A percentile compares a stretch with the other conserved stretches of the same genome.
Evolutionary conservation across 805 yeast genomes (phyloP).

Genomic region (Ogataea thermomethanolica): DNA sequence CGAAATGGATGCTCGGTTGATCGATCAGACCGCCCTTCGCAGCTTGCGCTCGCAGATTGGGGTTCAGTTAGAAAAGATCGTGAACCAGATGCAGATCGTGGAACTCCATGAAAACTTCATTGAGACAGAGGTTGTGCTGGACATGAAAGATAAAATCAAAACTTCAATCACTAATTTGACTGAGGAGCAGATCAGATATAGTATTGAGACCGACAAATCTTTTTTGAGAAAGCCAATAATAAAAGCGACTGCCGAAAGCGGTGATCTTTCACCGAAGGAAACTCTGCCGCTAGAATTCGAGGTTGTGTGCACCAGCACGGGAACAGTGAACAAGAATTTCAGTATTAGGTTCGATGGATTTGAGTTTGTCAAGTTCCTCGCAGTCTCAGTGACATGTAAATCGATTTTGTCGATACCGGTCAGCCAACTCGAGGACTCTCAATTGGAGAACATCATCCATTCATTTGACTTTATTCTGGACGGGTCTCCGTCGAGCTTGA

Average conservation of each 20-base stretch:
- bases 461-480: conserved; percentile 23
- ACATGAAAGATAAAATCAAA: conserved; percentile 30
- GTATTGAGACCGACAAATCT: conserved; percentile 32
- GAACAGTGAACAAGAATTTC: conserved; percentile 16
- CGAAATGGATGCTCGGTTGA: conserved; percentile 29
- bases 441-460: conserved; percentile 20
- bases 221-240: conserved; percentile 19
- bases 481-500: conserved; percentile 10
- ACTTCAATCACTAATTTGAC: conserved; percentile 36
- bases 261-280: conserved; percentile 29
- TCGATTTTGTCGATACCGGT: conserved; percentile 41
- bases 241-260: conserved; percentile 14
- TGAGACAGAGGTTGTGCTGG: conserved; percentile 37
- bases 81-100: conserved; percentile 35
- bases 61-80: conserved; percentile 25
- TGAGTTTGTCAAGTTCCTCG: conserved; percentile 17
- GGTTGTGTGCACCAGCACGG: conserved; percentile 15
- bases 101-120: conserved; percentile 42
- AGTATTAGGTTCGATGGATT: conserved; percentile 14
- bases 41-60: conserved; percentile 36
- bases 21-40: conserved; percentile 37
- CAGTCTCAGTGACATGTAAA: conserved; percentile 20
- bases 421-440: conserved; percentile 15
- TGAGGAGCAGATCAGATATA: conserved; percentile 37
- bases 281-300: conserved; percentile 25